These are phyloP conservation scores for Leishmania guyanensis DNA, from an alignment of 208 protist species.

Conservation along the genomic window DNA sequence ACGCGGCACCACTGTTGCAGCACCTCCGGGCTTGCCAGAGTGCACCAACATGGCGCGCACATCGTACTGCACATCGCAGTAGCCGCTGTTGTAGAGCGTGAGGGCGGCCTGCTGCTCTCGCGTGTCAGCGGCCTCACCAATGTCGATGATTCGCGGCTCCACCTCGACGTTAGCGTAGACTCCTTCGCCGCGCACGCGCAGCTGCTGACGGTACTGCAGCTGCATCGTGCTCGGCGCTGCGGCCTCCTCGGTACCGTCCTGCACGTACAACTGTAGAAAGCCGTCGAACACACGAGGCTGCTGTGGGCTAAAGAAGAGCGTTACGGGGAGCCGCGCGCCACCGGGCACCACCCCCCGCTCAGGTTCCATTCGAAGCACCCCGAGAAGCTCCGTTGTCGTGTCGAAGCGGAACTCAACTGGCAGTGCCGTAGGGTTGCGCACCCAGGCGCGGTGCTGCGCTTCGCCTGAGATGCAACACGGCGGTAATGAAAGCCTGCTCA, in stretches of 20 bases:
- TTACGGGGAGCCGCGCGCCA: slow-evolving; percentile 43
- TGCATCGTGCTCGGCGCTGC: not conserved
- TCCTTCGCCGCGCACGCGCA: slow-evolving; percentile 68
- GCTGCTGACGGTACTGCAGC: slow-evolving; percentile 35
- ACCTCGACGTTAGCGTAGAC: slow-evolving; percentile 69
- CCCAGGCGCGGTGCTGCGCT: slow-evolving; percentile 35
- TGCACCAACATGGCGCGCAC: slow-evolving; percentile 49
- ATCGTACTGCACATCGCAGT: slow-evolving; percentile 79
- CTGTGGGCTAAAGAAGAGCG: slow-evolving; percentile 64
- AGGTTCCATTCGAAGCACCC: slow-evolving; percentile 67
- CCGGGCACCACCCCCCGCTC: slow-evolving; percentile 58
- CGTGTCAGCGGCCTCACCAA: slow-evolving; percentile 52
- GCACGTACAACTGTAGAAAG: slow-evolving; percentile 55
- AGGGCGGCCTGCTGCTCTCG: slow-evolving; percentile 56
- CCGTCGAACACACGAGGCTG: slow-evolving; percentile 52
- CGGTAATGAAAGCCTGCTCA: slow-evolving; percentile 51
- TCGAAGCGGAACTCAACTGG: slow-evolving; percentile 64
- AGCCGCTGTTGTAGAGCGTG: slow-evolving; percentile 88
- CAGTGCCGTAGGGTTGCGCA: slow-evolving; percentile 85
- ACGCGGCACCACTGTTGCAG: slow-evolving; percentile 31
- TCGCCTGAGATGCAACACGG: slow-evolving; percentile 82
- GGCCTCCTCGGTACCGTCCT: slow-evolving; percentile 22
- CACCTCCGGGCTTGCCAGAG: not conserved
- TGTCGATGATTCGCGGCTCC: slow-evolving; percentile 76
- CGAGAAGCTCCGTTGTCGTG: slow-evolving; percentile 43